A percentile compares a stretch with the other conserved stretches of the same genome.
Evolutionary conservation across 2,329 filamentous ascomycete genomes (phyloP).

Genomic region (Didymella glomerata): DNA sequence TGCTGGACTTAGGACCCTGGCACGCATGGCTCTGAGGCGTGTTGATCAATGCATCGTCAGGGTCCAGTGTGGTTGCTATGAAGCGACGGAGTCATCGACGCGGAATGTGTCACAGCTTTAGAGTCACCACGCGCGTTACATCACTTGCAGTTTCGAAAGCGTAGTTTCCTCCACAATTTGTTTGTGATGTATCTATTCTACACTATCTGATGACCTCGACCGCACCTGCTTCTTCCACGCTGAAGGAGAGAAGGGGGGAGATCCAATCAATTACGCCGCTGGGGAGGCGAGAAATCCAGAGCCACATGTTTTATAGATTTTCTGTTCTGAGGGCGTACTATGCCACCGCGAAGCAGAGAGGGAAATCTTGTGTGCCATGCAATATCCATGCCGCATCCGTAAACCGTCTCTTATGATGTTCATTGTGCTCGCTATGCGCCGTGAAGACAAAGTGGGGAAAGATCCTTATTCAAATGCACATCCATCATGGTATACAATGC

Average conservation of each 20-base stretch:
- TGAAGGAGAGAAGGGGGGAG: slow-evolving; percentile 44
- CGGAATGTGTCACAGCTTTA: slow-evolving; percentile 19
- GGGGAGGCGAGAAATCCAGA: slow-evolving; percentile 35
- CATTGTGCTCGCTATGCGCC: slow-evolving; percentile 28
- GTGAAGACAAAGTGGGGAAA: slow-evolving; percentile 25
- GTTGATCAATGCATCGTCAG: slow-evolving; percentile 4
- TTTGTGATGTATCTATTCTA: slow-evolving; percentile 35
- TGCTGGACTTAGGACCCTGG: slow-evolving; percentile 15
- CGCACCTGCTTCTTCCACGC: slow-evolving; percentile 32
- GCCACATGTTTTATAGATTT: slow-evolving; percentile 47
- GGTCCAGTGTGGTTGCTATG: slow-evolving; percentile 12
- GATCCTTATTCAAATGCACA: slow-evolving; percentile 35
- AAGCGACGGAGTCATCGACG: slow-evolving; percentile 11
- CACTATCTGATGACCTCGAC: slow-evolving; percentile 49
- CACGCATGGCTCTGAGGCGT: slow-evolving; percentile 3
- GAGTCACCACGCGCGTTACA: slow-evolving; percentile 13
- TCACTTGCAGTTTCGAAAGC: slow-evolving; percentile 11
- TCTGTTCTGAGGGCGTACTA: slow-evolving; percentile 38
- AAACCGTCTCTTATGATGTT: slow-evolving; percentile 28
- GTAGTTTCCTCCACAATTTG: slow-evolving; percentile 28
- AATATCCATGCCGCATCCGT: slow-evolving; percentile 15
- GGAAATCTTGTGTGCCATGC: slow-evolving; percentile 29
- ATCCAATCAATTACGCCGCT: slow-evolving; percentile 40
- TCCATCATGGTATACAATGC: slow-evolving; percentile 30
- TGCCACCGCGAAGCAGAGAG: slow-evolving; percentile 31